Evolutionary conservation across 768 basidiomycete species (phyloP), one percentile per base, ranked within the genome.

Genomic region (Candolleomyces eurysporus): DNA sequence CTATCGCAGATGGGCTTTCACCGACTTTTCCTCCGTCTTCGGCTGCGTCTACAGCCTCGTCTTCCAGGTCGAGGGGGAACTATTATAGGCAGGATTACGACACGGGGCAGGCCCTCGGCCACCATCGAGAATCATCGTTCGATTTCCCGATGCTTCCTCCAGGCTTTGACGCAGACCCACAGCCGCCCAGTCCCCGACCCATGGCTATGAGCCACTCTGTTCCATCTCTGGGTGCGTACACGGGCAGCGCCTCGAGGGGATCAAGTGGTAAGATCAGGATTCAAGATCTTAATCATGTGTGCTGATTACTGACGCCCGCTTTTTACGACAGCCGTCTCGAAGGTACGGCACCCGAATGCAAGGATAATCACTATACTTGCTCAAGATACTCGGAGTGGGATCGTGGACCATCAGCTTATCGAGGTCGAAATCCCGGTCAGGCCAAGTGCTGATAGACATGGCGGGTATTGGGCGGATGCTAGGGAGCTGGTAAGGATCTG

Each of bases 381-480:
- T 13, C 80, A 85, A 58, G 90, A 91, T 64, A 63, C 76, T 53
- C 82, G 90, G 40, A 81, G 77, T 63, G 82, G 80, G 6, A 73
- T 73, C 0, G 71, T 73, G 40, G 89, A 90, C 68, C 73, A 77
- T 58, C 84, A 84, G 65, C 76, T 91, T 19, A 85, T 85, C 1
- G 90, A 92, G 69, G 83, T 92, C 19, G 80, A 75, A 42, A 80
- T 90, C 32, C 82, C 81, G n/a, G 70, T 91, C 42, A 82, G 72
- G 66, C 66, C 69, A 5, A 76, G 79, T 3, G 80, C 82, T 39
- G 72, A 81, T 59, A 73, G 75, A 5, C 77, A 78, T 42, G 86
- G 83, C 64, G 84, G 86, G 5, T 88, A 80, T 66, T 91, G 90
- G 90, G 89, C 84, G 6, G 84, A 89, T 68, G 88, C 89, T 2